Evolutionary conservation across 805 yeast genomes (phyloP), one percentile per base, ranked within the genome.

Genomic region (Priceomyces carsonii): DNA sequence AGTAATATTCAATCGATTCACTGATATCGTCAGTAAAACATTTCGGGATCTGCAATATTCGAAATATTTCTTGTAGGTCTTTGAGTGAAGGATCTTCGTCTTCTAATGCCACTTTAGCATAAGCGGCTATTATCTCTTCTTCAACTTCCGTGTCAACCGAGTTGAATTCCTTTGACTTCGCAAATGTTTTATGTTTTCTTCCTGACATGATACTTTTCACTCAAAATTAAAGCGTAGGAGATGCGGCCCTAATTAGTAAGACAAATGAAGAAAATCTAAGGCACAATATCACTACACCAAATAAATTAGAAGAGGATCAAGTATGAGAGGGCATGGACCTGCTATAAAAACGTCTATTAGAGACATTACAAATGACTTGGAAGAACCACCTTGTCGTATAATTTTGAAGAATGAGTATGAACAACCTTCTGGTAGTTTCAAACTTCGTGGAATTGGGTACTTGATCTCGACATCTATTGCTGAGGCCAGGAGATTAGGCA

Each of bases 381-480:
- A 52, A 6, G 34, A 45, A 39, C 37, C 63, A 39, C 51, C 55
- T 15, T 66, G 73, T 40, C 56, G 66, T 8, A 55, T 75, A 1
- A 58, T 66, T 22, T 55, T 76, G 36, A 77, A 77, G 43, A 66
- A 70, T 41, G 82, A 78, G 44, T 63, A 58, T 33, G 63, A 69
- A 19, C 82, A 77, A 45, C 82, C 82, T 5, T 66, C 78, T 8
- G 81, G 81, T 1, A 71, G 78, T 38, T 77, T 77, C 58, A 77
- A 77, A 52, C 59, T 76, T 14, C 59, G 82, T 45, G 82, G 82
- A 1, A 62, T 77, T 18, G 80, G 81, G 5, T 50, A 73, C 39
- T 57, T 73, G 27, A 65, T 77, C 21, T 47, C 54, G n/a, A 45
- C 49, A 9, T 56, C 63, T 6, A 53, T 69, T 1, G 51, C 47